Evolutionary conservation across 345 rosid species (phyloP), one percentile per base, ranked within the genome.

Genomic region (Salix arbutifolia): DNA sequence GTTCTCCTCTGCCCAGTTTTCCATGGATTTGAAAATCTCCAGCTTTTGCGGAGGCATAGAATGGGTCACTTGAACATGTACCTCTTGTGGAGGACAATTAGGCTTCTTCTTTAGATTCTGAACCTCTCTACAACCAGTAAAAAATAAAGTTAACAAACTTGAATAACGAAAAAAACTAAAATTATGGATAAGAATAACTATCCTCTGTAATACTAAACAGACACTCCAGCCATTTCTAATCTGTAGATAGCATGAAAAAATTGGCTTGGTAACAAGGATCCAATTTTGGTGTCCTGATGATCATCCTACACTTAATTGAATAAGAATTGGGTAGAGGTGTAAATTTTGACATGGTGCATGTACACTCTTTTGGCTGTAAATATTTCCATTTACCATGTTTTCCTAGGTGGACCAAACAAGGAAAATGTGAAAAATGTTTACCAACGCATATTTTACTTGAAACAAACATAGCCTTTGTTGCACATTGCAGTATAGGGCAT

Each of bases 11-110:
- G 80, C 78, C 83, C 83, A 83, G 28, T 28, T 23, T 38, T 79
- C 78, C 61, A 83, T 18, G 2, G 80, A 76, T 62, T 79, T 83
- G 33, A 79, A 66, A 21, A 77, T 70, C 64, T 83, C 76, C 30
- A 73, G 30, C 71, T 83, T 79, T 52, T 83, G 70, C 1, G 83
- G 76, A 5, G 77, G 58, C 72, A 79, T 76, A 14, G 74, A 65
- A 42, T 71, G 81, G 66, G 81, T 67, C 40, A 65, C 76, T 67
- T 66, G 81, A 72, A 78, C 48, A 42, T 72, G 76, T 4, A 40
- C 61, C 73, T 78, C 81, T 67, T 67, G 38, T n/a, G 76, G 81
- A 72, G 76, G 76, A 48, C 23, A 37, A 66, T 25, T 37, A 50
- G 68, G 25, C 62, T 66, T 53, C 72, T 72, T 78, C 72, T 72